Conservation (phyloP, 345 rosid species). For the Abelmoschus esculentus region DNA sequence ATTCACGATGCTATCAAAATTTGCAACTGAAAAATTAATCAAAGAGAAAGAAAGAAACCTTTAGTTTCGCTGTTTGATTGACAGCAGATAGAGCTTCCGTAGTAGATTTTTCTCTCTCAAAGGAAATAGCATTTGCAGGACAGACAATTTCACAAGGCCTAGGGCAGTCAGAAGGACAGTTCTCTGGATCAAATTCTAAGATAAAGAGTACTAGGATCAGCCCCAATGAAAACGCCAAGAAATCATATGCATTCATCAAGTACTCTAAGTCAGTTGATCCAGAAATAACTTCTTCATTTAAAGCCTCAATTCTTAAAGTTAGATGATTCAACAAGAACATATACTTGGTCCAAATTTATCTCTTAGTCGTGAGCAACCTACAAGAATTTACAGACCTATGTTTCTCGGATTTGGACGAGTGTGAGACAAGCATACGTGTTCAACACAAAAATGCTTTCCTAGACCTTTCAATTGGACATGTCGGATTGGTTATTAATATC, state of each 20-base stretch:
- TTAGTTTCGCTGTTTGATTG: constrained; percentile 5
- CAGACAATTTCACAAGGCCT: constrained; percentile 52
- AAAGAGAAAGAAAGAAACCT: constrained; percentile 19
- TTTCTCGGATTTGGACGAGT: too few relatives aligned
- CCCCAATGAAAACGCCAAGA: not conserved
- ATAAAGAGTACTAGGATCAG: not conserved
- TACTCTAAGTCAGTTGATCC: not conserved
- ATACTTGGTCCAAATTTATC: too few relatives aligned
- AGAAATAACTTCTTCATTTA: not conserved
- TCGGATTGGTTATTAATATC: too few relatives aligned
- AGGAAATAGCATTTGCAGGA: constrained; percentile 52
- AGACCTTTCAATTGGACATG: too few relatives aligned
- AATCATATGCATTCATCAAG: not conserved
- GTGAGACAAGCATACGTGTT: too few relatives aligned
- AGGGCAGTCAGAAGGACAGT: constrained; percentile 51
- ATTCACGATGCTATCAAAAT: not conserved
- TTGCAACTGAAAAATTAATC: constrained; percentile 5
- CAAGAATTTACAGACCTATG: too few relatives aligned
- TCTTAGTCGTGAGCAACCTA: too few relatives aligned
- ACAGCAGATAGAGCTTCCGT: constrained; percentile 9
- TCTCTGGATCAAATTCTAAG: constrained; percentile 49
- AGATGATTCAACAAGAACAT: too few relatives aligned
- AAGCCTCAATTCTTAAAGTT: not conserved
- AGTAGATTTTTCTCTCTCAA: constrained; percentile 17
- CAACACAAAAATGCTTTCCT: too few relatives aligned